A percentile compares a stretch with the other conserved stretches of the same genome.
phyloP scores from a whole-genome alignment of 2,329 filamentous ascomycete species.

The Beauveria australis region DNA sequence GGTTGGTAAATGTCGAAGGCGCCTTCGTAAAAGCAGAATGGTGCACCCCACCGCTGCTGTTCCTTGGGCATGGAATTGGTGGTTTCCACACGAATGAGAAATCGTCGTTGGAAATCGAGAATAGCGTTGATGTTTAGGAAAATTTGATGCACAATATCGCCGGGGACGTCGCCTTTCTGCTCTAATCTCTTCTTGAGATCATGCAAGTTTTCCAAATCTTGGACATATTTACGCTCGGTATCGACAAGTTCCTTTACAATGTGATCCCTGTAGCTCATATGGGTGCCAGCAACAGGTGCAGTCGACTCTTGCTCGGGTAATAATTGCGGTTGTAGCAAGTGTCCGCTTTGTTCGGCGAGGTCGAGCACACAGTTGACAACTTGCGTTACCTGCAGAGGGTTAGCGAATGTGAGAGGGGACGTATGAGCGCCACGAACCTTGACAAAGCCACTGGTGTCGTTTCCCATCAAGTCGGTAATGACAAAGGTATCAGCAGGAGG shows the following conservation, averaged over 20 bases:
- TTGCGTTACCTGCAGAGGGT: constrained; percentile 57
- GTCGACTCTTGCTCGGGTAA: constrained; percentile 46
- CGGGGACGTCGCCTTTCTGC: constrained; percentile 77
- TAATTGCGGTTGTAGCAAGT: constrained; percentile 55
- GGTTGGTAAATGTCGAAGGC: constrained; percentile 90
- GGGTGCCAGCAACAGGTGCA: constrained; percentile 45
- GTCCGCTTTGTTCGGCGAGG: constrained; percentile 67
- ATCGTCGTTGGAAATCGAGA: constrained; percentile 89
- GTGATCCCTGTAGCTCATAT: constrained; percentile 72
- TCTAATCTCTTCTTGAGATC: constrained; percentile 85
- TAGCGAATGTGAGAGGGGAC: constrained; percentile 1
- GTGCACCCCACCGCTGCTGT: constrained; percentile 87
- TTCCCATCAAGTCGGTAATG: constrained; percentile 82
- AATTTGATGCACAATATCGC: constrained; percentile 86
- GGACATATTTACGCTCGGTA: constrained; percentile 95
- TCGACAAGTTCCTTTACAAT: constrained; percentile 87
- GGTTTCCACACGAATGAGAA: constrained; percentile 91
- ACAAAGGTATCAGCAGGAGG: constrained; percentile 80
- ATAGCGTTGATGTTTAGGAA: constrained; percentile 95
- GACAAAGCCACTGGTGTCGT: constrained; percentile 94
- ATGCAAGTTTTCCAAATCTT: constrained; percentile 90
- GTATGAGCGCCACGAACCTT: constrained; percentile 49
- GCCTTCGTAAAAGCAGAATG: constrained; percentile 78
- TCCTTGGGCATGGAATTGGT: constrained; percentile 74
- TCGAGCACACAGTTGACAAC: constrained; percentile 91